Conservation (phyloP, 306 rosid species). For the Morella rubra region DNA sequence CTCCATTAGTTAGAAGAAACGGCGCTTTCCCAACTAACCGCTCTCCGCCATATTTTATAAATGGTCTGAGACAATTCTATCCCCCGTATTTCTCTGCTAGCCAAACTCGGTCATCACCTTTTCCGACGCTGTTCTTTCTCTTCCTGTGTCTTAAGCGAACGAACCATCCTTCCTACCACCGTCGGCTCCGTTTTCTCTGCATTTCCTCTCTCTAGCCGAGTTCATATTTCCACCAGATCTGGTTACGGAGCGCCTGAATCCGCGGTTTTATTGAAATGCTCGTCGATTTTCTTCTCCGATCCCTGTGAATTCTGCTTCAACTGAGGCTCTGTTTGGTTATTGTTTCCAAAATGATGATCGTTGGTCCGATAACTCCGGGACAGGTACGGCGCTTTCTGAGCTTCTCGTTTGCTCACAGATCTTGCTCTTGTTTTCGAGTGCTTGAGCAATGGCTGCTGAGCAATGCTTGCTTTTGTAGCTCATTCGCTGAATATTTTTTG, state of each 20-base stretch:
- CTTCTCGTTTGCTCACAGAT: slow-evolving; percentile 29
- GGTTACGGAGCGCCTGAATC: slow-evolving; percentile 23
- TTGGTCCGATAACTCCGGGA: not conserved
- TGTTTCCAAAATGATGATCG: not conserved
- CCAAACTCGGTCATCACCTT: slow-evolving; percentile 17
- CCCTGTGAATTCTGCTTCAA: slow-evolving; percentile 28
- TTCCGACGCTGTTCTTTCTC: slow-evolving; percentile 3
- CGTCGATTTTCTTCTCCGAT: slow-evolving; percentile 7
- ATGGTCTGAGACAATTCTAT: too few species aligned
- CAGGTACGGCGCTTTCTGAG: not conserved
- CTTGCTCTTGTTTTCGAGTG: slow-evolving; percentile 23
- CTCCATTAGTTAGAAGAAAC: too few species aligned
- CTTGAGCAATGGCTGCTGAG: slow-evolving; percentile 3
- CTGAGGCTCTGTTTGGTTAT: not conserved
- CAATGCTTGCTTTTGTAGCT: not conserved
- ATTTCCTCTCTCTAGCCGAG: not conserved
- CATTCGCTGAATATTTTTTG: not conserved
- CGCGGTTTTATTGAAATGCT: slow-evolving; percentile 13
- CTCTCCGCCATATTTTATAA: not conserved
- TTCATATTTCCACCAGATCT: slow-evolving; percentile 13
- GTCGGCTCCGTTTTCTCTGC: not conserved
- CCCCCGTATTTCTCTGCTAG: slow-evolving; percentile 9
- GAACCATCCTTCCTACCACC: too few species aligned
- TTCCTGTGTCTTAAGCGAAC: not conserved
- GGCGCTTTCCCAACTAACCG: not conserved